Conservation (phyloP, 2,329 filamentous ascomycete genomes). For the Calonectria hawksworthii region DNA sequence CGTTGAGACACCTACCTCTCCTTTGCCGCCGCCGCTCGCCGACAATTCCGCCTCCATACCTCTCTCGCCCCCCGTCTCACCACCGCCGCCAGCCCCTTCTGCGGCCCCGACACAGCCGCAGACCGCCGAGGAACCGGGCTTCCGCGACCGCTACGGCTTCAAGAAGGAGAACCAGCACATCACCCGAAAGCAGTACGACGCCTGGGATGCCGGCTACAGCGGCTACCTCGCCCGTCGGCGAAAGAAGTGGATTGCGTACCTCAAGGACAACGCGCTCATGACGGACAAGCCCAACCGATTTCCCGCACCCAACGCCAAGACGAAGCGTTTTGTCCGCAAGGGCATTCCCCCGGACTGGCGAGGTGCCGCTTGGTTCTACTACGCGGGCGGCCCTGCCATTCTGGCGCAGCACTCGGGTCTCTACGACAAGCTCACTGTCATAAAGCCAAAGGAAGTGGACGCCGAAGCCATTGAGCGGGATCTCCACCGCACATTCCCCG, state of each 20-base stretch:
- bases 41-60: background rate
- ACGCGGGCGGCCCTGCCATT: slow-evolving; percentile 87
- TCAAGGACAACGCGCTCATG: slow-evolving; percentile 82
- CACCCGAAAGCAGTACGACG: slow-evolving; percentile 81
- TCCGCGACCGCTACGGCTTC: slow-evolving; percentile 90
- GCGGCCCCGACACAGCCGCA: slow-evolving; percentile 47
- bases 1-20: background rate
- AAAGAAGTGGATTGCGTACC: slow-evolving; percentile 85
- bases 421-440: slow-evolving; percentile 78
- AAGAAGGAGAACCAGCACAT: slow-evolving; percentile 89
- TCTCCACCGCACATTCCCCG: slow-evolving; percentile 92
- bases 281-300: slow-evolving; percentile 82
- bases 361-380: slow-evolving; percentile 98
- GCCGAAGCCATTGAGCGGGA: slow-evolving; percentile 94
- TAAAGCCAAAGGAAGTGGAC: slow-evolving; percentile 78
- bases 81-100: slow-evolving; percentile 41
- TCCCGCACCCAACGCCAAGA: slow-evolving; percentile 83
- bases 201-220: slow-evolving; percentile 83
- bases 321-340: slow-evolving; percentile 92
- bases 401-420: slow-evolving; percentile 81
- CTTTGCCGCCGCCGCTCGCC: background rate
- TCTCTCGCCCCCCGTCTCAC: slow-evolving; percentile 30
- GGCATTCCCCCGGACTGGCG: slow-evolving; percentile 95
- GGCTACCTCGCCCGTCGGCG: slow-evolving; percentile 81
- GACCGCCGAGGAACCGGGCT: slow-evolving; percentile 60